Evolutionary conservation across 2,329 filamentous ascomycete species (phyloP).

Genomic region (Cytospora piceae): DNA sequence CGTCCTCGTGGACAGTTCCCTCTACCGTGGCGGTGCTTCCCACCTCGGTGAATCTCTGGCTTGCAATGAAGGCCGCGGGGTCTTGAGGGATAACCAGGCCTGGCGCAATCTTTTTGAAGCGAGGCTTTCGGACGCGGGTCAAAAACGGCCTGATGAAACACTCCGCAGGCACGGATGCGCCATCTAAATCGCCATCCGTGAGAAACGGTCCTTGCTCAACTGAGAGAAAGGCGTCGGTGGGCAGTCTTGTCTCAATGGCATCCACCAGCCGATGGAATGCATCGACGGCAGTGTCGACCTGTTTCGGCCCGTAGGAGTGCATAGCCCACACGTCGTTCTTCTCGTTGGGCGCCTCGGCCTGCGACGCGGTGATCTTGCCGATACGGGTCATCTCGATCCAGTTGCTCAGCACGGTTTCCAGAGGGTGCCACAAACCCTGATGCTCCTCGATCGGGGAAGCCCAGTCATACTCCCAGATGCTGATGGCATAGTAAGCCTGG

Average conservation of each 20-base stretch:
- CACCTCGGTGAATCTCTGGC: conserved; percentile 4
- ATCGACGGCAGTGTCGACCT: conserved; percentile 28
- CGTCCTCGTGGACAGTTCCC: no score
- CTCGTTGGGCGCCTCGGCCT: neutral
- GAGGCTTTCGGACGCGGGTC: neutral
- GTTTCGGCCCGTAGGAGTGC: neutral
- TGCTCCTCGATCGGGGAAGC: conserved; percentile 30
- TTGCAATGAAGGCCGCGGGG: neutral
- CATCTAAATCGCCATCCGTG: neutral
- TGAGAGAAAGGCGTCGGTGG: neutral
- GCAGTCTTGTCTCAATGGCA: conserved; percentile 19
- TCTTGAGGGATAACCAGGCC: conserved; percentile 1
- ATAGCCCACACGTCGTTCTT: conserved; percentile 15
- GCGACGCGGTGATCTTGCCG: conserved; percentile 27
- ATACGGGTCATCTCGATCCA: conserved; percentile 32
- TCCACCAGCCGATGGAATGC: conserved; percentile 28
- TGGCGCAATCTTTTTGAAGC: conserved; percentile 7
- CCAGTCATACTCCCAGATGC: conserved; percentile 26
- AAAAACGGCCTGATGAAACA: neutral
- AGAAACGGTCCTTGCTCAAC: neutral
- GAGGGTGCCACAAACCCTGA: conserved; percentile 13
- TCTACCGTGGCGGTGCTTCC: no score
- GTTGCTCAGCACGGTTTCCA: conserved; percentile 30
- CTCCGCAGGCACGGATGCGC: neutral
- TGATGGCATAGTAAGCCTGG: neutral